phyloP scores from a whole-genome alignment of 257 asterid species.

The Leonotis leonurus region DNA sequence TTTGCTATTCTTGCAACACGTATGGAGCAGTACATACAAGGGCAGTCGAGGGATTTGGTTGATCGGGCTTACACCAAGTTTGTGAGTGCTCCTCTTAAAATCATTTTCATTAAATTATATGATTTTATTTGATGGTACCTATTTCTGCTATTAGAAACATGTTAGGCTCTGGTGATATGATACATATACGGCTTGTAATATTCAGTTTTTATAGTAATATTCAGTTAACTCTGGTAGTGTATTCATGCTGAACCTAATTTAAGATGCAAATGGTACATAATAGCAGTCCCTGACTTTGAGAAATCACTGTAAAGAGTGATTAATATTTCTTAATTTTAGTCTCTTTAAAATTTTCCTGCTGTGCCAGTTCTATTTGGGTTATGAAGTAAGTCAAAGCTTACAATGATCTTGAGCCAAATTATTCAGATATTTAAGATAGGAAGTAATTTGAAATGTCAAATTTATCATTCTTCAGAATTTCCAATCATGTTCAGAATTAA shows the following conservation, averaged over 20 bases:
- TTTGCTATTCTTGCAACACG: constrained; percentile 97
- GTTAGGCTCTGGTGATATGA: neutral
- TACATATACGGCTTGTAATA: neutral
- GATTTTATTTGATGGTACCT: neutral
- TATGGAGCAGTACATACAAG: constrained; percentile 99
- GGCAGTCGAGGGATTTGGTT: constrained; percentile 96
- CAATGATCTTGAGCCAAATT: neutral
- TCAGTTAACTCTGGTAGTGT: neutral
- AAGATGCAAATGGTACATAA: neutral
- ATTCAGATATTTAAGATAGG: neutral
- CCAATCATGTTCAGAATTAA: neutral
- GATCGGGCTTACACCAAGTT: constrained; percentile 88
- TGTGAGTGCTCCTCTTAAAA: constrained; percentile 44
- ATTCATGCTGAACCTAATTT: neutral
- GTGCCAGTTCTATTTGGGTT: too few relatives aligned
- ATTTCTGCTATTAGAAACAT: neutral
- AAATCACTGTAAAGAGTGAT: constrained; percentile 1
- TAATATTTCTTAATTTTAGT: neutral
- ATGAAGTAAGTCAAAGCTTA: too few relatives aligned
- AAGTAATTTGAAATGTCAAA: neutral
- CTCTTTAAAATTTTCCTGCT: too few relatives aligned
- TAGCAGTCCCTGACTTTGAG: neutral
- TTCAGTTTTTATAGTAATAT: too few relatives aligned
- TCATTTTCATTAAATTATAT: neutral
- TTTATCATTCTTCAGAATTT: neutral